A percentile compares a stretch with the other conserved stretches of the same genome.
These are phyloP conservation scores for Colletotrichum lini DNA, from an alignment of 2,329 filamentous ascomycete species.

Conservation along the genomic window DNA sequence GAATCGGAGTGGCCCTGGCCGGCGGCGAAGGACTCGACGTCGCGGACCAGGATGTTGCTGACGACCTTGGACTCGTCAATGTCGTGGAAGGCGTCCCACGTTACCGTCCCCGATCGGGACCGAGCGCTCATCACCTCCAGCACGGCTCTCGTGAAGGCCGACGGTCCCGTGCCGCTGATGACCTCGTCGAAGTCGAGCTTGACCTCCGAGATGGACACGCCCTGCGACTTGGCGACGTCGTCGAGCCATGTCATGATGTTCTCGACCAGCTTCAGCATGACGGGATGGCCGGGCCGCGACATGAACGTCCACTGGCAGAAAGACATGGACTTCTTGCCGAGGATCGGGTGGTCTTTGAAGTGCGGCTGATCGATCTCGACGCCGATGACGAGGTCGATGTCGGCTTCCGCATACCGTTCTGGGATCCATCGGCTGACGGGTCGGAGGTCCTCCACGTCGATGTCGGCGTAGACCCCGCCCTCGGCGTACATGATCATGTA, in stretches of 20 bases:
- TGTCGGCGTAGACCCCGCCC: slow-evolving; percentile 80
- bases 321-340: slow-evolving; percentile 77
- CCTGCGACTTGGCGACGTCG: slow-evolving; percentile 71
- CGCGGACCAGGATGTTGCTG: slow-evolving; percentile 75
- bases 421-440: slow-evolving; percentile 56
- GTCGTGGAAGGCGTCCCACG: slow-evolving; percentile 77
- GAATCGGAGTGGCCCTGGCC: slow-evolving; percentile 82
- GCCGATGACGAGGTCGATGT: slow-evolving; percentile 80
- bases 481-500: slow-evolving; percentile 83
- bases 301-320: slow-evolving; percentile 86
- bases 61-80: slow-evolving; percentile 76
- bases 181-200: slow-evolving; percentile 80
- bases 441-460: slow-evolving; percentile 56
- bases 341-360: slow-evolving; percentile 73
- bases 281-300: slow-evolving; percentile 75
- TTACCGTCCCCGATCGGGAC: slow-evolving; percentile 53
- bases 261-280: slow-evolving; percentile 78
- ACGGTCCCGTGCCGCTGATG: slow-evolving; percentile 80
- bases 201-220: slow-evolving; percentile 71
- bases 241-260: slow-evolving; percentile 78
- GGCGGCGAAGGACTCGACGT: slow-evolving; percentile 80
- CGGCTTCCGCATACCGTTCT: slow-evolving; percentile 70
- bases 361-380: slow-evolving; percentile 80
- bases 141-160: slow-evolving; percentile 77
- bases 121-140: slow-evolving; percentile 71